phyloP scores from a whole-genome alignment of 2,329 filamentous ascomycete species.

The Diaporthe destruens region DNA sequence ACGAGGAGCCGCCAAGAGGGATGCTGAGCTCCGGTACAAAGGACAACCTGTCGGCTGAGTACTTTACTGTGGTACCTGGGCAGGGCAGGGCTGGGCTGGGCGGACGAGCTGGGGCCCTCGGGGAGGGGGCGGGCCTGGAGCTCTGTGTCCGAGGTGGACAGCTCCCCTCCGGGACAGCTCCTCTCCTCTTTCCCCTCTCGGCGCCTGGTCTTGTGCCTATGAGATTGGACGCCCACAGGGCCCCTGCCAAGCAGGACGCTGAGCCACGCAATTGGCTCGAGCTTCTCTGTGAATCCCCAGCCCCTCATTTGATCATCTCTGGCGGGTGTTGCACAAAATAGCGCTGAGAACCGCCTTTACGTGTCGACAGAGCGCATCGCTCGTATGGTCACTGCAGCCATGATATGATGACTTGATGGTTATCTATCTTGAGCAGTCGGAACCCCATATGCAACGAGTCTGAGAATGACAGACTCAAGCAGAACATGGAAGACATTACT shows the following conservation, averaged over 20 bases:
- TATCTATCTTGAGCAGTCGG: background rate
- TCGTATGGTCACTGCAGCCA: background rate
- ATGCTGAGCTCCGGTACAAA: background rate
- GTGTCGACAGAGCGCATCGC: constrained; percentile 1
- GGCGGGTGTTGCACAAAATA: constrained; percentile 19
- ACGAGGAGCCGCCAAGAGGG: background rate
- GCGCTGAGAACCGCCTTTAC: constrained; percentile 6
- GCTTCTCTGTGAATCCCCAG: constrained; percentile 36
- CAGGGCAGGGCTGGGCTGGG: background rate
- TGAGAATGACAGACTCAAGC: background rate
- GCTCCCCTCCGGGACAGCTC: background rate
- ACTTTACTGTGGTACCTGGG: too few relatives aligned
- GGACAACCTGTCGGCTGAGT: background rate
- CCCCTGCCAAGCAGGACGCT: constrained; percentile 28
- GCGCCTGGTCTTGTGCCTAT: constrained; percentile 14
- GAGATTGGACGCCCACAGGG: constrained; percentile 27
- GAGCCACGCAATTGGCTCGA: constrained; percentile 33
- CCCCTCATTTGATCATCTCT: constrained; percentile 31
- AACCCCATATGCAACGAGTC: background rate
- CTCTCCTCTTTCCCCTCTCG: constrained; percentile 1
- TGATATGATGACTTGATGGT: background rate
- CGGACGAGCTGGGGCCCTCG: background rate
- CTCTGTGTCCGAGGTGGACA: background rate
- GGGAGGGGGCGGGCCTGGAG: background rate
- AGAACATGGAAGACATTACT: background rate